Base-by-base conservation (phyloP, 1,284 basidiomycete genomes). In the Phellopilus nigrolimitatus region DNA sequence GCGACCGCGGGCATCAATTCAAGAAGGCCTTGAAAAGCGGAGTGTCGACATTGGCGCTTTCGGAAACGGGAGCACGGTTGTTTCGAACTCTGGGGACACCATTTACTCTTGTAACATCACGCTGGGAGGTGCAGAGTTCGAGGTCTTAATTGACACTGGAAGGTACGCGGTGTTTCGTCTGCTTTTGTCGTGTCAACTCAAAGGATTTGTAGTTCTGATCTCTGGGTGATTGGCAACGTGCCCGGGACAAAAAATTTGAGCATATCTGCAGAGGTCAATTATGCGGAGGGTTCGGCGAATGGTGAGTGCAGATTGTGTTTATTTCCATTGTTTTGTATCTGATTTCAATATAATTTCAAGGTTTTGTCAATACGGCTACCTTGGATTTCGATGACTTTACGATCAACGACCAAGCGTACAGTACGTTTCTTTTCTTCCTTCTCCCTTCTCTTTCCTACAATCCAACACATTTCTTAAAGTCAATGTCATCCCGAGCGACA, bases 141-240 rank as follows among this genome's bases (percentile, higher is more conserved):
- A 66, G 13, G 69, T 82, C 45, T 62, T 82, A 44, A 71, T 87
- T 51, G 84, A 87, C 60, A 85, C 84, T 4, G 84, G 84, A 48
- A 86, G 82, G 84, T 82, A 54, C 27, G 68, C 53, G 9, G 8
- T 8, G 25, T 10, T 46, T 37, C 17, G 10, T 10, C 17, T 40
- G 13, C 42, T 39, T 44, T 8, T 15, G n/a, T n/a, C n/a, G n/a
- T n/a, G n/a, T n/a, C n/a, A n/a, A n/a, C n/a, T n/a, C n/a, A n/a
- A n/a, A n/a, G n/a, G n/a, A n/a, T n/a, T n/a, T 42, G 31, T 47
- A 73, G 80, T 53, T 76, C 80, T 24, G 82, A 84, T 61, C 64
- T 83, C 22, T 82, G 78, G 73, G 73, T 84, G 1, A 72, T 74
- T 13, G 79, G 74, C 12, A 62, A 57, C 31, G 71, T 82, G 3